phyloP scores from a whole-genome alignment of 192 early-diverging fungal species.

The Coemansia sp. region DNA sequence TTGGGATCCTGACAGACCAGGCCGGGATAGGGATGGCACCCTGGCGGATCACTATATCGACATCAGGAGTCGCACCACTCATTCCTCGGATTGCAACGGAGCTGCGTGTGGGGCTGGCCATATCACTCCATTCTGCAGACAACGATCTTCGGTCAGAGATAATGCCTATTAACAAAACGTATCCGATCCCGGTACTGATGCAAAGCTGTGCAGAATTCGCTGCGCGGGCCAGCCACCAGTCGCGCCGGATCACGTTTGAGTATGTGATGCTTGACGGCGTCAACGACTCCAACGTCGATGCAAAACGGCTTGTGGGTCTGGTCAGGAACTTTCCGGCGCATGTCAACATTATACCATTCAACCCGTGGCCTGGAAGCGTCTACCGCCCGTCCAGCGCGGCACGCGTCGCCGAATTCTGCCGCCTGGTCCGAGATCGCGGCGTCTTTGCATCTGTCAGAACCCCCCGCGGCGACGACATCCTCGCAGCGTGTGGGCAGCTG shows the following conservation, averaged over 20 bases:
- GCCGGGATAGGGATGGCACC: slow-evolving; percentile 66
- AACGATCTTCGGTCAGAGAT: slow-evolving; percentile 74
- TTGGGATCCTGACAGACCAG: slow-evolving; percentile 61
- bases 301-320: slow-evolving; percentile 65
- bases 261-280: slow-evolving; percentile 87
- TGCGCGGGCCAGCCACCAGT: slow-evolving; percentile 55
- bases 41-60: slow-evolving; percentile 80
- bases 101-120: slow-evolving; percentile 70
- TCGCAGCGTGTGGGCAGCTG: slow-evolving; percentile 81
- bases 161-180: slow-evolving; percentile 87
- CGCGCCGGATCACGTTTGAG: slow-evolving; percentile 85
- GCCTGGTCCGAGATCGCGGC: slow-evolving; percentile 51
- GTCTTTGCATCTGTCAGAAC: slow-evolving; percentile 65
- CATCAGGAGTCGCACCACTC: slow-evolving; percentile 81
- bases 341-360: slow-evolving; percentile 84
- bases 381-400: slow-evolving; percentile 63
- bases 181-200: slow-evolving; percentile 71
- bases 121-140: slow-evolving; percentile 85
- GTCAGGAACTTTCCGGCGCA: slow-evolving; percentile 69
- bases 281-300: slow-evolving; percentile 77
- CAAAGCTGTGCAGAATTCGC: slow-evolving; percentile 69
- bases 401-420: slow-evolving; percentile 62
- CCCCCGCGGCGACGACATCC: slow-evolving; percentile 72
- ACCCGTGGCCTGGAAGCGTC: slow-evolving; percentile 80
- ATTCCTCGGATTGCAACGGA: slow-evolving; percentile 76